A percentile compares a stretch with the other conserved stretches of the same genome.
phyloP scores from a whole-genome alignment of 495 filamentous ascomycete genomes.

The Melanomma pulvis-pyrius region DNA sequence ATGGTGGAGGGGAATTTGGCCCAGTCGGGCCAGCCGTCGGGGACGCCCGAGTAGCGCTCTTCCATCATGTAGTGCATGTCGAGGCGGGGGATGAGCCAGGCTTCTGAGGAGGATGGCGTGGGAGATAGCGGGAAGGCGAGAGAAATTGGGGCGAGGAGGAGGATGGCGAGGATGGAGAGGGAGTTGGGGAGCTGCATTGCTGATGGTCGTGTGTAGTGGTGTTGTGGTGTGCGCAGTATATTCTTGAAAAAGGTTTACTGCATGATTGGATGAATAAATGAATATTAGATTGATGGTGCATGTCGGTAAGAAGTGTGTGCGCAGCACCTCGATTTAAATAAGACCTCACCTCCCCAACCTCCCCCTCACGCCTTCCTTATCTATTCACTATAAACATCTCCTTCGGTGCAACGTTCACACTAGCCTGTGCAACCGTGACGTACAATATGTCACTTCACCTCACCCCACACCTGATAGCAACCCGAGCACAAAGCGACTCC shows the following conservation, averaged over 20 bases:
- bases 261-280: no score
- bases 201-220: no score
- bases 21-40: conserved; percentile 8
- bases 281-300: not conserved
- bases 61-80: conserved; percentile 17
- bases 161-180: conserved; percentile 5
- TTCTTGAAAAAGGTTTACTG: no score
- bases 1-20: conserved; percentile 13
- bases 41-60: conserved; percentile 6
- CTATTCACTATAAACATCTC: no score
- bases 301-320: no score
- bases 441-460: not conserved
- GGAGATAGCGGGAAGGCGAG: not conserved
- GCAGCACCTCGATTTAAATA: no score
- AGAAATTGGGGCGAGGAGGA: not conserved
- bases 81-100: conserved; percentile 14
- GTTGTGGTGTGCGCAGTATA: not conserved
- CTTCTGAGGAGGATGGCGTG: not conserved
- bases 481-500: no score
- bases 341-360: not conserved
- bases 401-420: no score
- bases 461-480: no score
- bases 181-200: no score
- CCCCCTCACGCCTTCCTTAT: not conserved
- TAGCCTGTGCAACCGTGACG: not conserved